A percentile compares a stretch with the other conserved stretches of the same genome.
Conservation (phyloP, 139 green algal species). For the Astrephomene gubernaculifera region DNA sequence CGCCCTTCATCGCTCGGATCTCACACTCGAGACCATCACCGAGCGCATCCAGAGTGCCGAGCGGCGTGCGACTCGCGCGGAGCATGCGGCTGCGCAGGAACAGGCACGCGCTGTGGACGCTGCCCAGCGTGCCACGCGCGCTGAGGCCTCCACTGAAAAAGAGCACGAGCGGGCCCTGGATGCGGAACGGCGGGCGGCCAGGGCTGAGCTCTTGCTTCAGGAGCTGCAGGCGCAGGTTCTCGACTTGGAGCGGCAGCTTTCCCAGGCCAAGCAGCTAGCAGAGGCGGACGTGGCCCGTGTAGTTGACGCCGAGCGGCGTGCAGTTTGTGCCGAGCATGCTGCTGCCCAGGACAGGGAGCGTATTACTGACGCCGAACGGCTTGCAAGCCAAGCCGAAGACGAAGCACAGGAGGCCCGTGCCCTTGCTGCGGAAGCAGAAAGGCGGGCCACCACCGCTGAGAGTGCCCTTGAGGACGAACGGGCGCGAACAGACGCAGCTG, state of each 20-base stretch:
- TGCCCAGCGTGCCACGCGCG: neutral
- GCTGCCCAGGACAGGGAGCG: neutral
- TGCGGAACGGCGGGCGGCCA: slow-evolving; percentile 13
- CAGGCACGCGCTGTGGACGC: neutral
- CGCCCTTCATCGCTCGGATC: neutral
- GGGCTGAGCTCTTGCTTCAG: slow-evolving; percentile 8
- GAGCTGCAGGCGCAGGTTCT: neutral
- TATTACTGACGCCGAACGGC: neutral
- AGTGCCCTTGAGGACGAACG: neutral
- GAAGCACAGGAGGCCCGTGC: neutral
- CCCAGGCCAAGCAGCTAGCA: neutral
- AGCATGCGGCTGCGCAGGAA: slow-evolving; percentile 10
- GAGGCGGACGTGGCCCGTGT: neutral
- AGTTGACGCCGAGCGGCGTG: neutral
- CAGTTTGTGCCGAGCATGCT: neutral
- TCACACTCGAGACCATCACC: neutral
- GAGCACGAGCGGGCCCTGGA: slow-evolving; percentile 14
- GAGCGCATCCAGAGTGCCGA: neutral
- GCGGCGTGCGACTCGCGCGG: slow-evolving; percentile 6
- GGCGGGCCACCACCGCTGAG: neutral
- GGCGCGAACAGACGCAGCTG: neutral
- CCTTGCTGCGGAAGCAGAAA: neutral
- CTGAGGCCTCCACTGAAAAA: neutral
- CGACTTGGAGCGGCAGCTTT: neutral
- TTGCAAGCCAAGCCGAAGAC: neutral